These are phyloP conservation scores for Ascosphaera aggregata DNA, from an alignment of 2,329 filamentous ascomycete genomes.

Conservation along the genomic window DNA sequence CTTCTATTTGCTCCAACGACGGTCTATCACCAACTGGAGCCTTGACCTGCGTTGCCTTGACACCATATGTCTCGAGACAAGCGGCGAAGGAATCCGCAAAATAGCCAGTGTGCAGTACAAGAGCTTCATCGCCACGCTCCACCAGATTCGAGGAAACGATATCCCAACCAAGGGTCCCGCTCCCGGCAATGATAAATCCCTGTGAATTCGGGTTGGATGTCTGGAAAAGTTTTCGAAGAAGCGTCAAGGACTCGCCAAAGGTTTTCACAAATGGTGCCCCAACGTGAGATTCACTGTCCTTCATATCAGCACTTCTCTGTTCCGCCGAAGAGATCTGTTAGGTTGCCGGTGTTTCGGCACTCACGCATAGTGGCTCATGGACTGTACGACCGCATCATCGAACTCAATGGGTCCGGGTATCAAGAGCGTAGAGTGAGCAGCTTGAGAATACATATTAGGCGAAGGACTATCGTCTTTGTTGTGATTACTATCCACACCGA, in stretches of 20 bases:
- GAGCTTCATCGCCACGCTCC: slow-evolving; percentile 69
- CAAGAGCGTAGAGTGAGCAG: slow-evolving; percentile 50
- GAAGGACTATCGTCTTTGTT: slow-evolving; percentile 8
- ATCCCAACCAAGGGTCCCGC: slow-evolving; percentile 92
- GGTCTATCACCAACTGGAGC: slow-evolving; percentile 74
- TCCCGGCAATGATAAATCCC: slow-evolving; percentile 82
- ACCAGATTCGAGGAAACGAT: slow-evolving; percentile 81
- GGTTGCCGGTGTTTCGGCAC: slow-evolving; percentile 3
- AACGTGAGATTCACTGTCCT: slow-evolving; percentile 74
- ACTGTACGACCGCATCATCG: slow-evolving; percentile 84
- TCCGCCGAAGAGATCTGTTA: slow-evolving; percentile 7
- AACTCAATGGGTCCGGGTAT: slow-evolving; percentile 97
- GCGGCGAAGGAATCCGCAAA: slow-evolving; percentile 90
- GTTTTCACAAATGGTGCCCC: slow-evolving; percentile 67
- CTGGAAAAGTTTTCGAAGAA: slow-evolving; percentile 87
- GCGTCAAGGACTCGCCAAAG: slow-evolving; percentile 73
- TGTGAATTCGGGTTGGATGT: slow-evolving; percentile 61
- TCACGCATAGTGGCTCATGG: slow-evolving; percentile 70
- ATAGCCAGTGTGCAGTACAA: slow-evolving; percentile 91
- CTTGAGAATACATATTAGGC: slow-evolving; percentile 32
- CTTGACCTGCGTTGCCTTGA: slow-evolving; percentile 70
- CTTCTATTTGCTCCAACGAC: slow-evolving; percentile 67
- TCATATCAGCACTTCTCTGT: background rate
- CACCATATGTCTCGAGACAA: slow-evolving; percentile 79
- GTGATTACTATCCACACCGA: no score